Evolutionary conservation across 768 basidiomycete species (phyloP).

Genomic region (Lactarius hengduanensis): DNA sequence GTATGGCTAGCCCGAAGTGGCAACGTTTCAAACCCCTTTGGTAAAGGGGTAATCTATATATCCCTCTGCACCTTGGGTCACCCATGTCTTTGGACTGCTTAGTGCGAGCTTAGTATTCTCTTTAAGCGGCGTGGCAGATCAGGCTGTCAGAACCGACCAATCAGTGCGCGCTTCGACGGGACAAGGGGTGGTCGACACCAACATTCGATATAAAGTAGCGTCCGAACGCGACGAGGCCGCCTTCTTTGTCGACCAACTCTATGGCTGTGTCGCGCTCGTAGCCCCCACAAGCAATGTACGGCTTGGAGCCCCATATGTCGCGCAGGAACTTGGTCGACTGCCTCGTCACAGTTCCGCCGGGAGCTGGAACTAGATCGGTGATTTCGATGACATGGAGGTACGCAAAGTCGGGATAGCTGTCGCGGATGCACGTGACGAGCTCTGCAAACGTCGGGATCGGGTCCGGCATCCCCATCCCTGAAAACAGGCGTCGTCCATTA

Average conservation of each 20-base stretch:
- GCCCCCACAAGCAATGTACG: slow-evolving; percentile 31
- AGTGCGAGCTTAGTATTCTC: neutral
- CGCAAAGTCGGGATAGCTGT: slow-evolving; percentile 21
- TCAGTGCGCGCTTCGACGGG: neutral
- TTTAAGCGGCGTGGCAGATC: slow-evolving; percentile 26
- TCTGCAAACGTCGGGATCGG: slow-evolving; percentile 34
- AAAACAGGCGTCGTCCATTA: neutral
- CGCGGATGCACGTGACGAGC: slow-evolving; percentile 31
- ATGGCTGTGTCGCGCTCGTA: slow-evolving; percentile 31
- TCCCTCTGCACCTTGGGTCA: slow-evolving; percentile 6
- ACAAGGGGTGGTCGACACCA: neutral
- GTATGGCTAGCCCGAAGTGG: neutral
- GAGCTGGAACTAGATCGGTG: neutral
- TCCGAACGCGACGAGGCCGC: slow-evolving; percentile 20
- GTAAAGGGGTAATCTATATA: slow-evolving; percentile 29
- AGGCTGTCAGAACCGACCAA: slow-evolving; percentile 17
- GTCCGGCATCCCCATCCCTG: slow-evolving; percentile 27
- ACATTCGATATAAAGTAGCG: slow-evolving; percentile 23
- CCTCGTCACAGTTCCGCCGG: neutral
- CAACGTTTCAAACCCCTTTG: neutral
- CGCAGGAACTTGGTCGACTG: slow-evolving; percentile 31
- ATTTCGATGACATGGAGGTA: slow-evolving; percentile 38
- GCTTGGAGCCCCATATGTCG: slow-evolving; percentile 29
- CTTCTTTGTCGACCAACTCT: slow-evolving; percentile 17
- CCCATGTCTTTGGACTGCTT: neutral